Conservation (phyloP, 306 rosid species). For the Corylus americana region DNA sequence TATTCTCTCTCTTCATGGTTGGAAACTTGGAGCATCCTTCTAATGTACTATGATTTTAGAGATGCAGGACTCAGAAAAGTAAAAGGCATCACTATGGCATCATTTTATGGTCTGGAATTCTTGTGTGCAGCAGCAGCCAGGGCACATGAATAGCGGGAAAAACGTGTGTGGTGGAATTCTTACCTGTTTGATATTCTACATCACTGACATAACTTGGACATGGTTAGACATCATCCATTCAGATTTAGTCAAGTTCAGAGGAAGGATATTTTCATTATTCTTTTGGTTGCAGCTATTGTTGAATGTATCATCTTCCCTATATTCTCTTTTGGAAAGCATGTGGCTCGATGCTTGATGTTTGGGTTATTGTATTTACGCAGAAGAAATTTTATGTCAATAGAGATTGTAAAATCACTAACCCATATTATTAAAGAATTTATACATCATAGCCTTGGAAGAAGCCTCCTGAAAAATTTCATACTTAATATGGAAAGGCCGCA, state of each 20-base stretch:
- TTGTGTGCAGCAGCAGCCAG: not conserved
- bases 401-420: too few relatives aligned
- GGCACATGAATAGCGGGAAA: not conserved
- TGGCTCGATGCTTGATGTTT: too few relatives aligned
- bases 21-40: not conserved
- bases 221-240: not conserved
- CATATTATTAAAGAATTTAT: too few relatives aligned
- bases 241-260: not conserved
- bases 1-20: not conserved
- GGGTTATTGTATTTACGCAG: too few relatives aligned
- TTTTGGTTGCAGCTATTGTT: too few relatives aligned
- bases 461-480: too few relatives aligned
- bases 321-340: too few relatives aligned
- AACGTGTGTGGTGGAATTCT: not conserved
- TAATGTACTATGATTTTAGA: not conserved
- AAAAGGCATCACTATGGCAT: not conserved
- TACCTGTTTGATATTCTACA: not conserved
- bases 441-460: too few relatives aligned
- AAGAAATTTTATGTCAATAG: too few relatives aligned
- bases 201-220: not conserved
- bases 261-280: not conserved
- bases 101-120: not conserved
- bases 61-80: not conserved
- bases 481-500: too few relatives aligned
- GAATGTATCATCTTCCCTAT: too few relatives aligned